Percentiles rank a stretch among this genome's conserved stretches.
phyloP scores from a whole-genome alignment of 495 filamentous ascomycete species.

The Penicillium desertorum region DNA sequence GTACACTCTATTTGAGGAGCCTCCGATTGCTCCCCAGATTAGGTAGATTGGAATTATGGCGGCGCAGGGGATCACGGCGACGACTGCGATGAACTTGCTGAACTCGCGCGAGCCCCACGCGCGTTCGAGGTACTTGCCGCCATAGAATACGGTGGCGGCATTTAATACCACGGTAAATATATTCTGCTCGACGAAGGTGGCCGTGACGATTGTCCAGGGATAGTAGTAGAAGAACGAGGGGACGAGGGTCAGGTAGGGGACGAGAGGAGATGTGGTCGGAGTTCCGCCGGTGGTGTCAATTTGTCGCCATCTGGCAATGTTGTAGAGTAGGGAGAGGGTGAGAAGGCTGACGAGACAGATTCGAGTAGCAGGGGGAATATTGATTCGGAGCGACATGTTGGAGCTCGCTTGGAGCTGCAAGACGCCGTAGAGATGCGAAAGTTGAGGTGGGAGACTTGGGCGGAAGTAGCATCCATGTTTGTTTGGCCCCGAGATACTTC shows the following conservation, averaged over 20 bases:
- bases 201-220: conserved; percentile 87
- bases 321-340: conserved; percentile 77
- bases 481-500: conserved; percentile 5
- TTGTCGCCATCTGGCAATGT: conserved; percentile 56
- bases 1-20: conserved; percentile 67
- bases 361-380: conserved; percentile 88
- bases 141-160: conserved; percentile 81
- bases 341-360: conserved; percentile 71
- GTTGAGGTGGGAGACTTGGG: conserved; percentile 10
- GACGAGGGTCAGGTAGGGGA: conserved; percentile 83
- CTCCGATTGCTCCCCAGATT: conserved; percentile 66
- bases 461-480: conserved; percentile 1
- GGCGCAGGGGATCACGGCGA: conserved; percentile 76
- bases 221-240: conserved; percentile 80
- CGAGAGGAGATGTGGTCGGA: conserved; percentile 53
- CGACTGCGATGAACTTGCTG: conserved; percentile 80
- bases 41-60: conserved; percentile 71
- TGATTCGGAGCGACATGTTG: conserved; percentile 80
- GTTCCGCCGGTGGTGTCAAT: conserved; percentile 60
- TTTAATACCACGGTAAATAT: conserved; percentile 82
- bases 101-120: conserved; percentile 95
- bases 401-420: conserved; percentile 24
- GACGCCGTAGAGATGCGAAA: conserved; percentile 24
- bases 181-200: conserved; percentile 90
- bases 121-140: conserved; percentile 90